Conservation (phyloP, 164 flowering plant genomes). For the Macadamia tetraphylla region DNA sequence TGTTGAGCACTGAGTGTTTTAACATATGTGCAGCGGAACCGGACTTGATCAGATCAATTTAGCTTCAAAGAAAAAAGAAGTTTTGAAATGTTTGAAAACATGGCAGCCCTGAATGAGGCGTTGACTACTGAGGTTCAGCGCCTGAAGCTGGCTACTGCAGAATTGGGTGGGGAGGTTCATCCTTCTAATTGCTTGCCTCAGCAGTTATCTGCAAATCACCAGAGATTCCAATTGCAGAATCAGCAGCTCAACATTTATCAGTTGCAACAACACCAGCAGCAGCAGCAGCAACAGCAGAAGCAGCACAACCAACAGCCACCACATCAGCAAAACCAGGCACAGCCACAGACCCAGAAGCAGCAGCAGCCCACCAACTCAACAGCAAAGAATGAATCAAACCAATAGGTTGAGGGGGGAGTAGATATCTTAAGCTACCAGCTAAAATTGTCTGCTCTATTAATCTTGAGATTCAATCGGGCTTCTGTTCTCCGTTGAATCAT, state of each 20-base stretch:
- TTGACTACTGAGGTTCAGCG: constrained; percentile 73
- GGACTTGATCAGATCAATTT: not conserved
- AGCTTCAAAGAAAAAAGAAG: not conserved
- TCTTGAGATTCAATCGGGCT: too few species aligned
- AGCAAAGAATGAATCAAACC: constrained; percentile 28
- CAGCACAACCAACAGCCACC: constrained; percentile 31
- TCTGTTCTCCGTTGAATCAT: too few species aligned
- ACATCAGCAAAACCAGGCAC: not conserved
- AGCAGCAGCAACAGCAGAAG: constrained; percentile 26
- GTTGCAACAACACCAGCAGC: constrained; percentile 34
- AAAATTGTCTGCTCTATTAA: too few species aligned
- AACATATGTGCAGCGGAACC: too few species aligned
- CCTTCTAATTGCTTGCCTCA: constrained; percentile 27
- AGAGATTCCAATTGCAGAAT: constrained; percentile 41
- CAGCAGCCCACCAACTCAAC: constrained; percentile 20
- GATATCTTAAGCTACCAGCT: too few species aligned
- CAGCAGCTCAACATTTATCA: constrained; percentile 31
- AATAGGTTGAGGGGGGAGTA: constrained; percentile 9
- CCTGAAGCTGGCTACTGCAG: constrained; percentile 53
- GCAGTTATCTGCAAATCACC: constrained; percentile 39
- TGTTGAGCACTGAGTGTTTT: too few species aligned
- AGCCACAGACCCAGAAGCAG: not conserved
- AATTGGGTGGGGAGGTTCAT: constrained; percentile 32
- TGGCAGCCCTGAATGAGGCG: constrained; percentile 73
- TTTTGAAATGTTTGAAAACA: not conserved